Evolutionary conservation across 306 rosid genomes (phyloP).

Genomic region (Urtica urens): DNA sequence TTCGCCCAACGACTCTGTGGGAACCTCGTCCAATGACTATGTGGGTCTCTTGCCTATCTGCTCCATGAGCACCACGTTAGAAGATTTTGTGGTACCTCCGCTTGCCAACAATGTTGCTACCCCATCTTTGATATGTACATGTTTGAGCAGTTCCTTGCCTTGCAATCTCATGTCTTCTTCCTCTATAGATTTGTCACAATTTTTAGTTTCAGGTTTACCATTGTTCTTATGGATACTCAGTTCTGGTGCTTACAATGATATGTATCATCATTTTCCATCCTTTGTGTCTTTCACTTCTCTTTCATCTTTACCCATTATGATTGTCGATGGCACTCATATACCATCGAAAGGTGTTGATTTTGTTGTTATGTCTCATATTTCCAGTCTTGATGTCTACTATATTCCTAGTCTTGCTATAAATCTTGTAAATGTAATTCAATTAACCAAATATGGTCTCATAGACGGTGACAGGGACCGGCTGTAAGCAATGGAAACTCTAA

Average conservation of each 20-base stretch:
- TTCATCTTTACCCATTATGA: neutral
- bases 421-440: neutral
- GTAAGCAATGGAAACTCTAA: neutral
- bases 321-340: constrained; percentile 5
- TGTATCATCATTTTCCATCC: neutral
- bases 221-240: neutral
- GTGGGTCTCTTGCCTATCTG: no score
- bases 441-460: no score
- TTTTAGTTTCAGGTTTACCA: no score
- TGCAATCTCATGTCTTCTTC: no score
- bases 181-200: no score
- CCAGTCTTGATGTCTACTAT: neutral
- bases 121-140: no score
- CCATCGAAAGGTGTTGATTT: constrained; percentile 1
- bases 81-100: no score
- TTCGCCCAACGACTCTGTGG: no score
- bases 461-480: neutral
- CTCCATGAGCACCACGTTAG: no score
- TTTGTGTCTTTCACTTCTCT: neutral
- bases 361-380: neutral
- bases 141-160: no score
- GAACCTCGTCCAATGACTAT: no score
- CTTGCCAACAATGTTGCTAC: no score
- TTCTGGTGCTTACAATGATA: neutral
- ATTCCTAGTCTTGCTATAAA: constrained; percentile 1